A percentile compares a stretch with the other conserved stretches of the same genome.
These are phyloP conservation scores for Liriodendron chinense DNA, from an alignment of 164 flowering plant species.

Conservation along the genomic window DNA sequence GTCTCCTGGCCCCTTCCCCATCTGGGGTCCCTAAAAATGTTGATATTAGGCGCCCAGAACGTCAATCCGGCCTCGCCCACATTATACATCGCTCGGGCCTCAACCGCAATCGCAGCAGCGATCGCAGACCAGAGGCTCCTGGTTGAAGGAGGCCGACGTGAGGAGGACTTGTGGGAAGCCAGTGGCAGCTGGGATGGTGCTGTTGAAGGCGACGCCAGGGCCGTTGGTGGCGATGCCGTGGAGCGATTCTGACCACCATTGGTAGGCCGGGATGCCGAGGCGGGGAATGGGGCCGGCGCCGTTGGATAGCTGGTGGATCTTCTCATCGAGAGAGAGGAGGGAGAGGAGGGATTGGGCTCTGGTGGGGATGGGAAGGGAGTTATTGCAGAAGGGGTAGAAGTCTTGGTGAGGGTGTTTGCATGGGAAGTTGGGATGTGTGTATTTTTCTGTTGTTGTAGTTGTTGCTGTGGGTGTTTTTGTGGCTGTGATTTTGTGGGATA, in stretches of 20 bases:
- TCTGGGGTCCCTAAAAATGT: slow-evolving; percentile 49
- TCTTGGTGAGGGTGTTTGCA: slow-evolving; percentile 18
- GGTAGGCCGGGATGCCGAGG: slow-evolving; percentile 38
- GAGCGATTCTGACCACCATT: slow-evolving; percentile 57
- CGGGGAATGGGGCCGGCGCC: slow-evolving; percentile 25
- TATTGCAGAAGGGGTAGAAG: slow-evolving; percentile 35
- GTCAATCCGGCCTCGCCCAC: slow-evolving; percentile 46
- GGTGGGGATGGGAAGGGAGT: slow-evolving; percentile 20
- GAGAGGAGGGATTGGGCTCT: slow-evolving; percentile 32
- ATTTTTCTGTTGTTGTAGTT: neutral
- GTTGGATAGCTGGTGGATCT: slow-evolving; percentile 37
- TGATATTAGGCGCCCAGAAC: slow-evolving; percentile 54
- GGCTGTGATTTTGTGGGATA: neutral
- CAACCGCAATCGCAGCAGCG: slow-evolving; percentile 34
- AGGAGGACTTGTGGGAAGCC: slow-evolving; percentile 46
- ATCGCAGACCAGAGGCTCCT: slow-evolving; percentile 32
- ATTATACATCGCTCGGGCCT: slow-evolving; percentile 48
- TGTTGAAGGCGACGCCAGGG: slow-evolving; percentile 33
- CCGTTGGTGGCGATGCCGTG: slow-evolving; percentile 42
- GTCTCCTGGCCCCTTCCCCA: slow-evolving; percentile 60
- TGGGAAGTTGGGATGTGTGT: slow-evolving; percentile 15
- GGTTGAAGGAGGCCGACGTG: slow-evolving; percentile 39
- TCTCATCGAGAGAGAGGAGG: slow-evolving; percentile 36
- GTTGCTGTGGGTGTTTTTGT: neutral
- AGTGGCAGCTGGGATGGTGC: slow-evolving; percentile 32